These are phyloP conservation scores for Penicillium sp. DNA, from an alignment of 2,329 filamentous ascomycete genomes.

Conservation along the genomic window DNA sequence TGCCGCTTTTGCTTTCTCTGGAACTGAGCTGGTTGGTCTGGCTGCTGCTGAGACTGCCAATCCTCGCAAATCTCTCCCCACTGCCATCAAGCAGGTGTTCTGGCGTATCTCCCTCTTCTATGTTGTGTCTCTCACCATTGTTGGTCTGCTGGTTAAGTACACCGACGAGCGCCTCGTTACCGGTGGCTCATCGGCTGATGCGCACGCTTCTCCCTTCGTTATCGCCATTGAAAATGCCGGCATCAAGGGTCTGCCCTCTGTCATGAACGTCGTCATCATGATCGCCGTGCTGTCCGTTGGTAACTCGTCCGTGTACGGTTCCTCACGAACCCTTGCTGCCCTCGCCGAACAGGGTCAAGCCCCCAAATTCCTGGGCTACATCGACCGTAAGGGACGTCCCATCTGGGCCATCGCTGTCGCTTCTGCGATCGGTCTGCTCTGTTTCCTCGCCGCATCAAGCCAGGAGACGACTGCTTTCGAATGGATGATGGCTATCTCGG, in stretches of 20 bases:
- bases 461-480: slow-evolving; percentile 65
- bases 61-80: slow-evolving; percentile 70
- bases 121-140: slow-evolving; percentile 74
- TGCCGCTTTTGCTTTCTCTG: slow-evolving; percentile 62
- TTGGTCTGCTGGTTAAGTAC: slow-evolving; percentile 80
- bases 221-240: slow-evolving; percentile 85
- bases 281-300: slow-evolving; percentile 87
- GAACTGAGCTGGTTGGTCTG: slow-evolving; percentile 62
- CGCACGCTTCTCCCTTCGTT: slow-evolving; percentile 83
- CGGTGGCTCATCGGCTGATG: slow-evolving; percentile 59
- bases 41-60: slow-evolving; percentile 60
- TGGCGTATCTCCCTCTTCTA: slow-evolving; percentile 94
- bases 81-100: slow-evolving; percentile 89
- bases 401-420: slow-evolving; percentile 70
- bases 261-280: slow-evolving; percentile 96
- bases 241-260: slow-evolving; percentile 74
- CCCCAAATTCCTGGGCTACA: slow-evolving; percentile 72
- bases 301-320: slow-evolving; percentile 89
- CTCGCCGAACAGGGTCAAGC: slow-evolving; percentile 86
- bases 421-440: slow-evolving; percentile 68
- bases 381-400: slow-evolving; percentile 79
- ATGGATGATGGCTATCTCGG: slow-evolving; percentile 77
- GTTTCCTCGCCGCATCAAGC: slow-evolving; percentile 69
- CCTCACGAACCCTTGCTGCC: slow-evolving; percentile 83
- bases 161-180: slow-evolving; percentile 63